phyloP scores from a whole-genome alignment of 345 rosid genomes.

The Viola odorata region DNA sequence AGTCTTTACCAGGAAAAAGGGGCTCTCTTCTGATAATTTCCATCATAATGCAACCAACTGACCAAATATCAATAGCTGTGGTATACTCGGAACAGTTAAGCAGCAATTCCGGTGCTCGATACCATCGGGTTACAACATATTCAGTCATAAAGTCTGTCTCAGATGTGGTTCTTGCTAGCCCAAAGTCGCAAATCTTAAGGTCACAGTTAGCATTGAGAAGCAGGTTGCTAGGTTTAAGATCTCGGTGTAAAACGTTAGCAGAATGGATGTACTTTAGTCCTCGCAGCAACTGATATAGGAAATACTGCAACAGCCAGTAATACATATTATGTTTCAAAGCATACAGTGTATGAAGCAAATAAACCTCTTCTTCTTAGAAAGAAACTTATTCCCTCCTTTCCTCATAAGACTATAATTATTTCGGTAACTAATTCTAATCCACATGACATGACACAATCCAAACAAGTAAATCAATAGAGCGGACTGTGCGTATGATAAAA shows the following conservation, averaged over 20 bases:
- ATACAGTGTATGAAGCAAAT: too few relatives aligned
- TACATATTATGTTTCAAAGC: too few relatives aligned
- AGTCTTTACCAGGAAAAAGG: constrained; percentile 82
- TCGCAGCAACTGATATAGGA: constrained; percentile 74
- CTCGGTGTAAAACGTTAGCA: constrained; percentile 81
- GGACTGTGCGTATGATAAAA: too few relatives aligned
- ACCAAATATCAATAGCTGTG: constrained; percentile 87
- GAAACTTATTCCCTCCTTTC: too few relatives aligned
- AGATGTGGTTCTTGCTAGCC: constrained; percentile 81
- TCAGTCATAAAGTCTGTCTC: constrained; percentile 92
- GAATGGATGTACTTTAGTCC: constrained; percentile 81
- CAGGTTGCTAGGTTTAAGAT: constrained; percentile 84
- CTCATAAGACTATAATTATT: too few relatives aligned
- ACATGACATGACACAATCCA: too few relatives aligned
- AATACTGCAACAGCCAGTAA: constrained; percentile 46
- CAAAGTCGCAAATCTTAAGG: constrained; percentile 78
- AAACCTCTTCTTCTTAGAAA: too few relatives aligned
- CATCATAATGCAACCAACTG: constrained; percentile 92
- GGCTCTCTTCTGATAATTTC: constrained; percentile 70
- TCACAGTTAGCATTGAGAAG: constrained; percentile 61
- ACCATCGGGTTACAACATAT: constrained; percentile 77
- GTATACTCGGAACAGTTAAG: constrained; percentile 70
- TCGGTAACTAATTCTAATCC: too few relatives aligned
- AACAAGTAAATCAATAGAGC: too few relatives aligned
- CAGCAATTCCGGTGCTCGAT: constrained; percentile 73